Evolutionary conservation across 202 grass and related monocot species (phyloP).

Genomic region (Digitaria exilis): DNA sequence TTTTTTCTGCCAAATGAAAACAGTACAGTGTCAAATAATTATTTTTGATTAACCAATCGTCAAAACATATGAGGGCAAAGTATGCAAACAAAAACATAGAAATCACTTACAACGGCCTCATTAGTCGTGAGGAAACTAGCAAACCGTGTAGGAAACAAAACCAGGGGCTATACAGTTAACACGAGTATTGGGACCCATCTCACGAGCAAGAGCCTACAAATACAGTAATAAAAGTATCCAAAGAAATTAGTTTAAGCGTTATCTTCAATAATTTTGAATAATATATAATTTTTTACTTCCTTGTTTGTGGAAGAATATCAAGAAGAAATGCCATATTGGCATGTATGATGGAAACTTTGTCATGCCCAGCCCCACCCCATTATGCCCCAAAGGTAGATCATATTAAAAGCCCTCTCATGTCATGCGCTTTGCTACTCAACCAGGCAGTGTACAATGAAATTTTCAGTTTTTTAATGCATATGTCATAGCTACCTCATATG

Average conservation of each 20-base stretch:
- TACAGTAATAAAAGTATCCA: slow-evolving; percentile 1
- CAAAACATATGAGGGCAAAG: slow-evolving; percentile 18
- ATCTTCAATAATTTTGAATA: neutral
- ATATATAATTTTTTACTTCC: neutral
- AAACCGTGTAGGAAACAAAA: slow-evolving; percentile 96
- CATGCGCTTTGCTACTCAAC: neutral
- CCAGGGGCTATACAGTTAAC: slow-evolving; percentile 98
- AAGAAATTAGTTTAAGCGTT: neutral
- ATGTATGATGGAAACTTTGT: neutral
- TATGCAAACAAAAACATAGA: slow-evolving; percentile 3
- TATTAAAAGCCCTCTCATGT: neutral
- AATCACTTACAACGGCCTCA: slow-evolving; percentile 74
- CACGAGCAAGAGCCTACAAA: slow-evolving; percentile 81
- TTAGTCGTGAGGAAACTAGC: slow-evolving; percentile 79
- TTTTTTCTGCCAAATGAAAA: slow-evolving; percentile 61
- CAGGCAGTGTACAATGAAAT: neutral
- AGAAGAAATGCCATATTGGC: too few relatives aligned
- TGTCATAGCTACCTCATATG: neutral
- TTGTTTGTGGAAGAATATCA: neutral
- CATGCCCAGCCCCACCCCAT: neutral
- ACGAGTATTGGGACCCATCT: slow-evolving; percentile 87
- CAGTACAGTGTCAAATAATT: neutral
- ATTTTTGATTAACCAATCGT: neutral
- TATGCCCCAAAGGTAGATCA: neutral
- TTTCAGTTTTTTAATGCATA: neutral